Evolutionary conservation across 441 rosid species (phyloP), one percentile per base, ranked within the genome.

Genomic region (Pelargonium exstipulatum): DNA sequence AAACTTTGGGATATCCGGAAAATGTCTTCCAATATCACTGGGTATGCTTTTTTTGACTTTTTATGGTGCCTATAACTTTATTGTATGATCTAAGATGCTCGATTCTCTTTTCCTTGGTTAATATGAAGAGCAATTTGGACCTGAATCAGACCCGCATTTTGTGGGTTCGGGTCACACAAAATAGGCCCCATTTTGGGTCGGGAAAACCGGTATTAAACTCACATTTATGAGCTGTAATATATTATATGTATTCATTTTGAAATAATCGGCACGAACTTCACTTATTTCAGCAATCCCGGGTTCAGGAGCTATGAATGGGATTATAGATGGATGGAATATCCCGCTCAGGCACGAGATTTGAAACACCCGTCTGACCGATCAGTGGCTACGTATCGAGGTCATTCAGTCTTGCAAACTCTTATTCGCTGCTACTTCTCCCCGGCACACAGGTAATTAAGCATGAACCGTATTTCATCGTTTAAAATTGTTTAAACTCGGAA

Each of bases 361-460:
- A 83, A 82, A 58, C 93, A 88, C 77, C 84, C 89, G 40, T 40
- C 32, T 32, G 90, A 86, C 77, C 81, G 49, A 66, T 88, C 90
- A 14, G 62, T 88, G 82, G 80, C 85, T 66, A 88, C 93, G 71
- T 88, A 83, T 69, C 79, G 55, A 51, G 90, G 93, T 62, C 93
- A 86, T 73, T 79, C 84, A 1, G 84, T 88, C 73, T 67, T 88
- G 80, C 74, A 69, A 32, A 88, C 93, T 74, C 71, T 86, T 69
- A 85, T 88, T 43, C 88, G 88, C 42, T 88, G 92, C 71, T 83
- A 86, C 82, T 88, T 86, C 85, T 86, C 92, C 66, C 92, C 92
- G 13, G 77, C 70, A 66, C 77, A 82, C 68, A 86, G 90, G 92
- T 88, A 82, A 74, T 53, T 32, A 46, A 10, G 53, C 64, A 46